Base-by-base conservation (phyloP, 306 rosid genomes). In the Dicorynia guianensis region DNA sequence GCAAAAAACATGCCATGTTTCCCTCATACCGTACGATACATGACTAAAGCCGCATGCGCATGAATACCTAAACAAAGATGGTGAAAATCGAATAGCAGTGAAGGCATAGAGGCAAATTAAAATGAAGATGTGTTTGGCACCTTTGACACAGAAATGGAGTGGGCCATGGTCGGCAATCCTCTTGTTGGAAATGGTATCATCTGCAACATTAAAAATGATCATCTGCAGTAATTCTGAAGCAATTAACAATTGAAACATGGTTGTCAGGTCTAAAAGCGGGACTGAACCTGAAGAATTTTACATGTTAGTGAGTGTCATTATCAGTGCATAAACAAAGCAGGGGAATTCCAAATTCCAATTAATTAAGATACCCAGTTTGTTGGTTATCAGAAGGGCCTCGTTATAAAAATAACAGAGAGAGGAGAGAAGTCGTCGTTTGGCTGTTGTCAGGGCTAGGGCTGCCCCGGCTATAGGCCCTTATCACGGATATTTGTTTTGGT, bases 231-330 rank as follows among this genome's bases (percentile, higher is more conserved):
- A 69, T 78, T 67, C 59, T 58, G 52, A 62, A 56, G 14, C 65
- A 74, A 60, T 67, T 50, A 67, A 76, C 19, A 77, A 82, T 60
- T 44, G 63, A 74, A 74, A 74, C 63, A 69, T 42, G 75, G 10
- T 58, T 71, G 72, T 83, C 49, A 12, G 84, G 75, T 59, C 63
- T 56, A 56, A 52, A 63, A 43, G 69, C 56, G 65, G 63, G 88
- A 83, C 82, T 54, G 20, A 78, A 71, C 54, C 53, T 57, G 76
- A 79, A 67, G 66, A 82, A 79, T 74, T 85, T 67, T 79, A 72
- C 76, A 76, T 83, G 88, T 78, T 79, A 81, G 90, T 84, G 93
- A 88, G 93, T 86, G 93, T 91, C 93, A 83, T 80, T 81, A 39
- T 88, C 93, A 19, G 35, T 34, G 63, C 50, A 66, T 76, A 75